Conservation (phyloP, 495 filamentous ascomycete species). For the Podospora pseudoanserina region DNA sequence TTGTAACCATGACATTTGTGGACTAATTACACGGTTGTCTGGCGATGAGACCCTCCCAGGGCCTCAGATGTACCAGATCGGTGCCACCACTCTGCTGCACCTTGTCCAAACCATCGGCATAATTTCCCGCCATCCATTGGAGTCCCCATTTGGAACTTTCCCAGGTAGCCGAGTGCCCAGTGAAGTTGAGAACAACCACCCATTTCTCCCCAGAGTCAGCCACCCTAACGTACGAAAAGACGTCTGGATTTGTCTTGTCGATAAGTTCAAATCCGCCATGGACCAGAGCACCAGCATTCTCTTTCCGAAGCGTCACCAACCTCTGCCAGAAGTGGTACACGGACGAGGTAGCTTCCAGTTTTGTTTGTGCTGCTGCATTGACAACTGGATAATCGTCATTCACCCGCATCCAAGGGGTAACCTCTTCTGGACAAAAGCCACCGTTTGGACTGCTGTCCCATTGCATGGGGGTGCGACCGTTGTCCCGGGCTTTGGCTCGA, state of each 20-base stretch:
- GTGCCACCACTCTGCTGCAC: not conserved
- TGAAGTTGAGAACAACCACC: not conserved
- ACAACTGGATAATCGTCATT: slow-evolving; percentile 51
- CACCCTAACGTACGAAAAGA: not conserved
- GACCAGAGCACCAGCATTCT: slow-evolving; percentile 42
- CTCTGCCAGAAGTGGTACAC: slow-evolving; percentile 47
- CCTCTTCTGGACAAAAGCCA: slow-evolving; percentile 22
- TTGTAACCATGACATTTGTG: not conserved
- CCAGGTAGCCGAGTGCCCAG: not conserved
- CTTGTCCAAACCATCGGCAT: not conserved
- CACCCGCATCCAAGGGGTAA: slow-evolving; percentile 52
- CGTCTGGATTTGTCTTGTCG: not conserved
- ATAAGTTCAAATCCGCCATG: slow-evolving; percentile 41
- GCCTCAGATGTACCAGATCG: not conserved
- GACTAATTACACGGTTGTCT: not conserved
- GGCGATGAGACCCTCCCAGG: not conserved
- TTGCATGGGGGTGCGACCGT: slow-evolving; percentile 59
- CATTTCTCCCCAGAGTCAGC: not conserved
- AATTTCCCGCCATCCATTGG: not conserved
- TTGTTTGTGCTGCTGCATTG: slow-evolving; percentile 48
- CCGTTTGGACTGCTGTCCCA: slow-evolving; percentile 45
- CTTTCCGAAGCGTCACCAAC: slow-evolving; percentile 41
- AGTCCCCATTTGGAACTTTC: not conserved
- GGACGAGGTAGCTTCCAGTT: slow-evolving; percentile 29
- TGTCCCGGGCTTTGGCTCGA: slow-evolving; percentile 54